Base-by-base conservation (phyloP, 2,329 filamentous ascomycete genomes). In the Penicillium sp. region DNA sequence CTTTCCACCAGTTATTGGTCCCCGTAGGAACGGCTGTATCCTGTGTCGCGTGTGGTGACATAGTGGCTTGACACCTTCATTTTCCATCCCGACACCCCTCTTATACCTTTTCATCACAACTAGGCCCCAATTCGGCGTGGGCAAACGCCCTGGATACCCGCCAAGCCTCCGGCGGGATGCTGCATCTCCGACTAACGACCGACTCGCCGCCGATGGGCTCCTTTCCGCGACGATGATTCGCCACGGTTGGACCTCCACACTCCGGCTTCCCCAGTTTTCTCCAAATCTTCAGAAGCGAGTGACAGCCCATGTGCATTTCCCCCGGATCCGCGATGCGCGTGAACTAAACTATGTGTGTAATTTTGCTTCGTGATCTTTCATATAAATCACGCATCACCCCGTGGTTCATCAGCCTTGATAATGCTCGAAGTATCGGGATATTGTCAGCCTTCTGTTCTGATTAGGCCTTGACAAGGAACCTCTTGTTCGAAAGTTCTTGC, bases 1-100 rank as follows among this genome's bases (percentile, higher is more conserved):
- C 68, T 56, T 73, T 71, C 71, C 71, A 73, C 71, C 71, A 73
- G 46, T 65, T 65, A 46, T 64, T 63, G 6, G 52, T 55, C 44
- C 60, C 62, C 6, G 59, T 62, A 10, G 62, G 60, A 25, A 64
- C 60, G 2, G 34, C 34, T 16, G 53, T 45, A 5, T 38, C 37
- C 7, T 52, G 32, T 16, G 47, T 46, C 12, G 61, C 60, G 23
- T 55, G 54, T 7, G 61, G 61, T 38, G 61, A 63, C 61, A 63
- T 63, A 16, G 37, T 57, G 35, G 35, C 31, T 34, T 41, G 39
- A 34, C 18, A 38, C 8, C 39, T 52, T 2, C 3, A 32, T 50
- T 32, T 40, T 32, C 23, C 9, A n/a, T 32, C 16, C 13, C 12
- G 8, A 25, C 39, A 23, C 16, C 38, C 15, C 37, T 49, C 46